These are phyloP conservation scores for Coriolopsis trogii DNA, from an alignment of 1,284 basidiomycete genomes.

Conservation along the genomic window DNA sequence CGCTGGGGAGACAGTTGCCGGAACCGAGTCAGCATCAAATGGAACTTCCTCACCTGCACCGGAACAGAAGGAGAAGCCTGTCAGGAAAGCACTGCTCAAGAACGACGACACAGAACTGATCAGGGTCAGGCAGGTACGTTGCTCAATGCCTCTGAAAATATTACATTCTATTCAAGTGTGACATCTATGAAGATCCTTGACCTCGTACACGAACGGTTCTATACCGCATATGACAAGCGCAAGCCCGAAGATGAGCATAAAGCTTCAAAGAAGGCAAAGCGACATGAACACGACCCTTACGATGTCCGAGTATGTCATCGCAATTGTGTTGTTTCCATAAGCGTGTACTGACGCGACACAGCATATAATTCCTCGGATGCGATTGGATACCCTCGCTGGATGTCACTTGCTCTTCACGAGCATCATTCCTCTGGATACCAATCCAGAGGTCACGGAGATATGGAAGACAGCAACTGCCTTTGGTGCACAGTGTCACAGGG, in stretches of 20 bases:
- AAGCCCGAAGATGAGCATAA: constrained; percentile 36
- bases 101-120: constrained; percentile 88
- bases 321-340: neutral
- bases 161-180: too few species aligned
- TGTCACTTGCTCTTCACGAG: constrained; percentile 90
- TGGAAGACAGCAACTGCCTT: constrained; percentile 90
- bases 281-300: constrained; percentile 37
- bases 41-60: constrained; percentile 18
- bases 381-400: constrained; percentile 74
- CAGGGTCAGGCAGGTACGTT: constrained; percentile 70
- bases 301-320: constrained; percentile 65
- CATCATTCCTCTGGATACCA: constrained; percentile 86
- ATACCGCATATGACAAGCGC: constrained; percentile 59
- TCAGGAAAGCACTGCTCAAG: constrained; percentile 78
- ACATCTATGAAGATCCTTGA: constrained; percentile 71
- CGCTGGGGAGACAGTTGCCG: constrained; percentile 12
- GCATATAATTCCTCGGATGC: constrained; percentile 84
- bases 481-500: constrained; percentile 80
- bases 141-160: too few species aligned
- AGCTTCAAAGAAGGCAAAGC: constrained; percentile 35
- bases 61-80: constrained; percentile 41
- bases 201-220: constrained; percentile 80
- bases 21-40: constrained; percentile 8
- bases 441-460: constrained; percentile 81
- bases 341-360: constrained; percentile 35